Percentiles rank a stretch among this genome's conserved stretches.
These are phyloP conservation scores for Solanum paucissectum DNA, from an alignment of 257 asterid genomes.

Conservation along the genomic window DNA sequence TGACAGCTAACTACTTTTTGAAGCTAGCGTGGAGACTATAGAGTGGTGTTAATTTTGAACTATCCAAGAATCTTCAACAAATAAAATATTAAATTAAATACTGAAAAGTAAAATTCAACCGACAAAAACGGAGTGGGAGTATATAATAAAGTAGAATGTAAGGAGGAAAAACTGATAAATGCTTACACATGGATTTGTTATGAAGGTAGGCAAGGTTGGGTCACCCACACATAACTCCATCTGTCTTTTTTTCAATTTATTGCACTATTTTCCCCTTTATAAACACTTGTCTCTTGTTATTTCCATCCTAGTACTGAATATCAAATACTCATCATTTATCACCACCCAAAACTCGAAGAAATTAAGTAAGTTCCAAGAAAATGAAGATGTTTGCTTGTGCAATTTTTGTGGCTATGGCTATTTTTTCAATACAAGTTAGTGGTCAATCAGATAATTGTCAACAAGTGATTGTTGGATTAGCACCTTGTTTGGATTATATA, in stretches of 20 bases:
- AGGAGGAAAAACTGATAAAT: not conserved
- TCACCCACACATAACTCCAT: conserved; percentile 20
- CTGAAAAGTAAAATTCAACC: not conserved
- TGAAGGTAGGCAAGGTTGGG: conserved; percentile 17
- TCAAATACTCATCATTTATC: not conserved
- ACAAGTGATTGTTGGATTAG: conserved; percentile 23
- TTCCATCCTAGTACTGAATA: not conserved
- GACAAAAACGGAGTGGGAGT: not conserved
- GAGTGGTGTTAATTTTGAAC: not conserved
- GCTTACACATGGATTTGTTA: not conserved
- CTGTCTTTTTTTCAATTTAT: not conserved
- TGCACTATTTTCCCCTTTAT: conserved; percentile 5
- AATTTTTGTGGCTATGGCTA: not conserved
- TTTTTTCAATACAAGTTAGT: conserved; percentile 2
- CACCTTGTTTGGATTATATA: conserved; percentile 49
- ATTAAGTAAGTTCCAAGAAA: not conserved
- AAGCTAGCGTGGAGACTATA: not conserved
- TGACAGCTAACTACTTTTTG: not conserved
- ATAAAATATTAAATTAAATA: too few species aligned
- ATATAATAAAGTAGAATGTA: not conserved
- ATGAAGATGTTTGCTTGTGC: not conserved
- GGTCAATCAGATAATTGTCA: conserved; percentile 38
- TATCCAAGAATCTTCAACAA: too few species aligned
- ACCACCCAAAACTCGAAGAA: not conserved
- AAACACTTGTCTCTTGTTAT: not conserved